These are phyloP conservation scores for Magnusiomyces clavatus DNA, from an alignment of 1,139 yeast genomes.

Conservation along the genomic window DNA sequence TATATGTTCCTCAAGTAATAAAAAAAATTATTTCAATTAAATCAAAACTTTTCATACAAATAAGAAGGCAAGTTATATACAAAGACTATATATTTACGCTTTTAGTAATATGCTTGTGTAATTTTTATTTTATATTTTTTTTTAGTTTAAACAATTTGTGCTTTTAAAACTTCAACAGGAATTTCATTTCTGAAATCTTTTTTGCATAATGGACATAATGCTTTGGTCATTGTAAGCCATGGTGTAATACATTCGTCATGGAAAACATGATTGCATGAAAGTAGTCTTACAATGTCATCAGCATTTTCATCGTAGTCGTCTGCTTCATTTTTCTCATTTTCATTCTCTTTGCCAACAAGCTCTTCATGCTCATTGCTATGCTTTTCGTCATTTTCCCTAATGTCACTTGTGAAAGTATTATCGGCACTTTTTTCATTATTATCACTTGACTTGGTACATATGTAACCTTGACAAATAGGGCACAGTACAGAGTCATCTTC, in stretches of 20 bases:
- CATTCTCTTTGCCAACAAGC: neutral
- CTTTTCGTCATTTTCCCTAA: neutral
- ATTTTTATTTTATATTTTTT: neutral
- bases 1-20: too few relatives aligned
- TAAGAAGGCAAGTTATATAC: too few relatives aligned
- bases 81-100: too few relatives aligned
- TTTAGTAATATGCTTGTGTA: neutral
- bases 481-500: conserved; percentile 5
- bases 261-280: conserved; percentile 78
- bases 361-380: neutral
- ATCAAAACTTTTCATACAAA: too few relatives aligned
- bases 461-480: conserved; percentile 5
- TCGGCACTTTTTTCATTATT: neutral
- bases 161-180: conserved; percentile 6
- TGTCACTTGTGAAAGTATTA: neutral
- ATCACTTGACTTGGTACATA: neutral
- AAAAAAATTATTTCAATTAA: too few relatives aligned
- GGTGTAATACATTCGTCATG: conserved; percentile 77
- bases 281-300: conserved; percentile 56
- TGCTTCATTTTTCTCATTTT: neutral
- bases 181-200: conserved; percentile 24
- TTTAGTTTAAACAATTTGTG: neutral
- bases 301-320: conserved; percentile 48
- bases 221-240: conserved; percentile 69
- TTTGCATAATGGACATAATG: conserved; percentile 82